Evolutionary conservation across 306 rosid genomes (phyloP), one percentile per base, ranked within the genome.

Genomic region (Hippophae tibetana): DNA sequence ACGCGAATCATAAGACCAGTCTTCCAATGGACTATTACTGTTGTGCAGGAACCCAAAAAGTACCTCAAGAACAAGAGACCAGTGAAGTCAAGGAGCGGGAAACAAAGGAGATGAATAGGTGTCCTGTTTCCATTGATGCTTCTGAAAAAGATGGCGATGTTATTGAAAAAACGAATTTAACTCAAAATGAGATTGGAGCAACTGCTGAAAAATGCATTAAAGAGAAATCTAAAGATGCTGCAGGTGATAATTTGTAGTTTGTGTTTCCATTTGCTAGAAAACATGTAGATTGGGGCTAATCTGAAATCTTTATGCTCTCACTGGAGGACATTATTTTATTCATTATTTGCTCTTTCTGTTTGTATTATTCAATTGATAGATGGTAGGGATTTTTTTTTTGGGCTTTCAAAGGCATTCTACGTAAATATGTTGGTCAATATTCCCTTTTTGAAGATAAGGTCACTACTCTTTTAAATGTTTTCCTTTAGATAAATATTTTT

Each of bases 221-320:
- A 59, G 71, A 60, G 61, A 54, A 69, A 25, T 51, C 66, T 63
- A 60, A 69, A 58, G 67, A 56, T 71, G 41, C 57, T 47, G 57
- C 80, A 64, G 95, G 95, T 86, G 66, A 67, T 69, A 57, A 18
- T 53, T 56, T 52, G 23, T 57, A 13, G 42, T 52, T 42, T 61
- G 40, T 53, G 44, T 47, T 55, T 44, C 23, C 47, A 61, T 31
- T 53, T 66, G 40, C 38, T 31, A 31, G 38, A 31, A 31, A 31
- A 4, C 38, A 31, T 31, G 38, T 31, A 31, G 38, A 31, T 2
- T 31, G 38, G 5, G 38, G 5, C 4, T 31, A 31, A 31, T 31
- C 5, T 31, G 38, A 31, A 31, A 31, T 31, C 38, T 31, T 31
- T 31, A 31, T 31, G 38, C 3, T 2, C 5, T 31, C 38, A 31